These are phyloP conservation scores for Cercospora janseana DNA, from an alignment of 2,329 filamentous ascomycete genomes.

Conservation along the genomic window DNA sequence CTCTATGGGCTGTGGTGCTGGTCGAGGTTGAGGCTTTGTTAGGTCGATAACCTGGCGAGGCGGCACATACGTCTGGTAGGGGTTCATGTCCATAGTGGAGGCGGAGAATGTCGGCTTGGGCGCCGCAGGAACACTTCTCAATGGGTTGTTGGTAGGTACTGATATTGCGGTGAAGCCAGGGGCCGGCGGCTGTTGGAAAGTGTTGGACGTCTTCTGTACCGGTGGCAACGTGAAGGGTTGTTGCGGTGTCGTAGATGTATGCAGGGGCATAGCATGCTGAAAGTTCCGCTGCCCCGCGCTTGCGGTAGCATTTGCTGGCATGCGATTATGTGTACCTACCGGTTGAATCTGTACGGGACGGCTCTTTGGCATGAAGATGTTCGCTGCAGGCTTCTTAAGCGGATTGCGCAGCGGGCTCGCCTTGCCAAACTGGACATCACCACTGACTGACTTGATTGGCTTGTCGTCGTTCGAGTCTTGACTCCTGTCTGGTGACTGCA, in stretches of 20 bases:
- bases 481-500: conserved; percentile 33
- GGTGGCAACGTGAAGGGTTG: background rate
- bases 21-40: conserved; percentile 34
- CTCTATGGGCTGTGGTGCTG: conserved; percentile 3
- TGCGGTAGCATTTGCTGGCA: conserved; percentile 1
- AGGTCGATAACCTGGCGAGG: conserved; percentile 50
- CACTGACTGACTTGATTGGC: conserved; percentile 8
- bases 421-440: conserved; percentile 55
- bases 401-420: conserved; percentile 57
- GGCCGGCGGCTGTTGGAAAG: conserved; percentile 1
- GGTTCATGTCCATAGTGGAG: conserved; percentile 29
- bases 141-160: conserved; percentile 48
- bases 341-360: conserved; percentile 18
- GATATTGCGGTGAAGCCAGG: conserved; percentile 12
- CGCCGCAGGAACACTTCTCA: conserved; percentile 50
- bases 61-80: conserved; percentile 22
- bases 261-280: conserved; percentile 3
- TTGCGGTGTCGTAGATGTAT: conserved; percentile 25
- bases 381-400: conserved; percentile 30
- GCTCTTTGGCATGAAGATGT: conserved; percentile 31
- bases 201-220: conserved; percentile 32
- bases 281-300: background rate
- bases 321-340: conserved; percentile 11
- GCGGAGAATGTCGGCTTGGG: conserved; percentile 56
- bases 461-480: background rate